These are phyloP conservation scores for Kokia cookei DNA, from an alignment of 441 rosid genomes.

Conservation along the genomic window DNA sequence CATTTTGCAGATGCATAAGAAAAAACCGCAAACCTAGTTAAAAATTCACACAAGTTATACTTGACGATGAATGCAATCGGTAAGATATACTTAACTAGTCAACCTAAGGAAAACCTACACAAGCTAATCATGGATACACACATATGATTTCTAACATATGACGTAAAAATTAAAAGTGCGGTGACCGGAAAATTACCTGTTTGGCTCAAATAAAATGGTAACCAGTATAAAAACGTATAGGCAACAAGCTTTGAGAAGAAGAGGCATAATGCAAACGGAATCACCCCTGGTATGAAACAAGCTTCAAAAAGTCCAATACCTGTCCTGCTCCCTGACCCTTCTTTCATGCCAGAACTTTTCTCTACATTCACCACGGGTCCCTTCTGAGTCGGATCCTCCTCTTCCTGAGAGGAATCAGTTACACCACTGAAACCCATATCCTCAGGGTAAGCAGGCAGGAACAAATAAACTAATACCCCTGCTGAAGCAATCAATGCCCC, in stretches of 20 bases:
- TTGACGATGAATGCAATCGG: background rate
- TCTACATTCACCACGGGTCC: conserved; percentile 11
- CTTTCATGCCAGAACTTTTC: background rate
- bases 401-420: conserved; percentile 24
- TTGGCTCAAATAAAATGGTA: conserved; percentile 88
- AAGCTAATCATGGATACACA: background rate
- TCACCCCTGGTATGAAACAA: conserved; percentile 88
- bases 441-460: conserved; percentile 88
- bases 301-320: conserved; percentile 83
- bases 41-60: background rate
- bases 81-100: background rate
- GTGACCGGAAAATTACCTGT: conserved; percentile 46
- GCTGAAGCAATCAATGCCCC: conserved; percentile 69
- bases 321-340: conserved; percentile 45
- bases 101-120: background rate
- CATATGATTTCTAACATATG: background rate
- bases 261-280: conserved; percentile 81
- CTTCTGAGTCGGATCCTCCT: conserved; percentile 30
- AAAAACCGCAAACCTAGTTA: background rate
- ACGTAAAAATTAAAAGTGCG: background rate
- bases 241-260: conserved; percentile 95
- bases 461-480: conserved; percentile 69
- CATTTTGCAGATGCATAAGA: background rate
- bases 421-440: conserved; percentile 70
- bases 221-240: conserved; percentile 88